A percentile compares a stretch with the other conserved stretches of the same genome.
Evolutionary conservation across 2,329 filamentous ascomycete species (phyloP).

Genomic region (Cladophialophora bantiana): DNA sequence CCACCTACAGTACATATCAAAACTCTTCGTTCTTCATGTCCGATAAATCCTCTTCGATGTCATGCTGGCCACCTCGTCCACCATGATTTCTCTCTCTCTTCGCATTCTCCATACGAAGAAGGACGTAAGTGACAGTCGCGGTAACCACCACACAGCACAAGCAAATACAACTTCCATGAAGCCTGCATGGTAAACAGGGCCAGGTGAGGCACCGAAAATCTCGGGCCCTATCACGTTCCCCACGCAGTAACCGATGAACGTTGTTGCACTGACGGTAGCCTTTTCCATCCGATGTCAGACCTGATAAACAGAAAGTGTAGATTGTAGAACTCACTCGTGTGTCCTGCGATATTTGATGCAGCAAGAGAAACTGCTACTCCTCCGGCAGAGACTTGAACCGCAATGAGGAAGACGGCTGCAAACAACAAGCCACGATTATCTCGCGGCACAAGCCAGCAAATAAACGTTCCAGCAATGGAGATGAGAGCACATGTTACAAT

Average conservation of each 20-base stretch:
- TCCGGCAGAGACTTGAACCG: constrained; percentile 48
- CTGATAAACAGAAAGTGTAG: neutral
- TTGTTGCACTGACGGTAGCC: constrained; percentile 15
- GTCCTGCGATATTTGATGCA: constrained; percentile 44
- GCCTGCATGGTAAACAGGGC: constrained; percentile 12
- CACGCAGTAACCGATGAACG: constrained; percentile 11
- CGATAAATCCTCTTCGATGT: constrained; percentile 14
- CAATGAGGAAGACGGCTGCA: constrained; percentile 59
- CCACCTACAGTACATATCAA: constrained; percentile 10
- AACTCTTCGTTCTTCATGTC: constrained; percentile 12
- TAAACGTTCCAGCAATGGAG: constrained; percentile 51
- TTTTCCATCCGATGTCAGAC: constrained; percentile 31
- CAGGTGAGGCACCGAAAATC: constrained; percentile 11
- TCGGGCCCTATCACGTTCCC: constrained; percentile 15
- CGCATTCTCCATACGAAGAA: constrained; percentile 8
- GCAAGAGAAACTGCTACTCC: constrained; percentile 61
- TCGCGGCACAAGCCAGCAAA: constrained; percentile 55
- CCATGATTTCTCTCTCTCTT: constrained; percentile 6
- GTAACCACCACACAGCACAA: constrained; percentile 16
- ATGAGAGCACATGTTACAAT: constrained; percentile 51
- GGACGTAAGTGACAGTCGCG: constrained; percentile 7
- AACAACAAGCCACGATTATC: constrained; percentile 54
- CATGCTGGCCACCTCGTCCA: neutral
- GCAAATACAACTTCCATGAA: constrained; percentile 18
- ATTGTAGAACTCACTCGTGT: constrained; percentile 36